These are phyloP conservation scores for Cladophialophora psammophila DNA, from an alignment of 2,329 filamentous ascomycete species.

Conservation along the genomic window DNA sequence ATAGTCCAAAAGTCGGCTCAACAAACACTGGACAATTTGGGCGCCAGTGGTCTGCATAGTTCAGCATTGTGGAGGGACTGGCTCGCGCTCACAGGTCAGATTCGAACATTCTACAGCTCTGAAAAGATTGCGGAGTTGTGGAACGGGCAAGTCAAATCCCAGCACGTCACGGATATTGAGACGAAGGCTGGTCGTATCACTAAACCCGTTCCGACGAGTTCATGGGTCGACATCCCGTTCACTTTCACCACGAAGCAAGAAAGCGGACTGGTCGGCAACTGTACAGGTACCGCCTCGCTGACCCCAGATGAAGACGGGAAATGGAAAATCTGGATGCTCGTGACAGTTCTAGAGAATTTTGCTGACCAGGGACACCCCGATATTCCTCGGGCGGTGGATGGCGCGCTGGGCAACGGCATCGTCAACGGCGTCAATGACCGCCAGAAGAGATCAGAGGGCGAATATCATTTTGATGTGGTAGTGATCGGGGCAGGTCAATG, in stretches of 20 bases:
- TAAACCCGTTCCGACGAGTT: conserved; percentile 14
- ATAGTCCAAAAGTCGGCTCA: conserved; percentile 13
- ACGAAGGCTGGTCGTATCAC: conserved; percentile 17
- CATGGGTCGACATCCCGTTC: conserved; percentile 26
- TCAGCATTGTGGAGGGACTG: conserved; percentile 41
- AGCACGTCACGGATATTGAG: conserved; percentile 25
- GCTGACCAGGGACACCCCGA: conserved; percentile 39
- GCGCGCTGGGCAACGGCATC: not conserved
- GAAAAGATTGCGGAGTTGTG: conserved; percentile 34
- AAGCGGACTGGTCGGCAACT: conserved; percentile 27
- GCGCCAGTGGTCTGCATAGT: not conserved
- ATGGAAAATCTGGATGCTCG: conserved; percentile 43
- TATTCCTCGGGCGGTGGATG: conserved; percentile 21
- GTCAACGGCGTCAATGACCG: not conserved
- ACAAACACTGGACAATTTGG: not conserved
- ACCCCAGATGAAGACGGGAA: conserved; percentile 28
- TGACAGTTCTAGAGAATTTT: conserved; percentile 41
- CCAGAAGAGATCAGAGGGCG: conserved; percentile 37
- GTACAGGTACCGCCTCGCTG: conserved; percentile 38
- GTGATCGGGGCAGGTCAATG: conserved; percentile 54
- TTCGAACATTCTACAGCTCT: conserved; percentile 38
- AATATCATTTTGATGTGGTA: conserved; percentile 43
- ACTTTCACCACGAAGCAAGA: conserved; percentile 23
- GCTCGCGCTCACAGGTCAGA: conserved; percentile 39
- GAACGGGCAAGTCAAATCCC: conserved; percentile 29